A percentile compares a stretch with the other conserved stretches of the same genome.
Evolutionary conservation across 257 asterid genomes (phyloP).

Genomic region (Fraxinus pennsylvanica): DNA sequence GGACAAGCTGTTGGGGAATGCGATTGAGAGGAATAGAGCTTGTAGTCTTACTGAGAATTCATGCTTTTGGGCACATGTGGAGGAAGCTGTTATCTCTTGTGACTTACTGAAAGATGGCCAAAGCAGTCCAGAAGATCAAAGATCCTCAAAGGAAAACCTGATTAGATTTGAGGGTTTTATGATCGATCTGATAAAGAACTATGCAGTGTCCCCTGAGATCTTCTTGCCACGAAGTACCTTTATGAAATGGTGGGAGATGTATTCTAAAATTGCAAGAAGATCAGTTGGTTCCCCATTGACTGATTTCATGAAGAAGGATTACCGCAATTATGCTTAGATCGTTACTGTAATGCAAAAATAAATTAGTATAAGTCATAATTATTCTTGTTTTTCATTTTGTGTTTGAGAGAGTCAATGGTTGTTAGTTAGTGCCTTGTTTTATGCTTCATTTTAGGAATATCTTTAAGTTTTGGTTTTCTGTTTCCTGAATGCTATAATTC

Average conservation of each 20-base stretch:
- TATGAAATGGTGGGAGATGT: conserved; percentile 34
- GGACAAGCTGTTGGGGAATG: conserved; percentile 6
- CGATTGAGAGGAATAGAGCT: conserved; percentile 19
- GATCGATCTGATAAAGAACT: conserved; percentile 25
- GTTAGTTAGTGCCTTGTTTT: no score
- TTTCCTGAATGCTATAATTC: no score
- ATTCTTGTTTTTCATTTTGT: no score
- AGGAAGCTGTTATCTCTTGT: conserved; percentile 36
- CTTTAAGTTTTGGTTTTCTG: no score
- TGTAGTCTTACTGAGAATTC: conserved; percentile 36
- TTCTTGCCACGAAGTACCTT: conserved; percentile 26
- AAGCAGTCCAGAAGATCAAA: conserved; percentile 21
- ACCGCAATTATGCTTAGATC: conserved; percentile 1
- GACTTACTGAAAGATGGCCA: conserved; percentile 21
- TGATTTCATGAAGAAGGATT: conserved; percentile 17
- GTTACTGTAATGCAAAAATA: no score
- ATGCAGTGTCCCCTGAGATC: conserved; percentile 29
- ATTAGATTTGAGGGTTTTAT: conserved; percentile 20
- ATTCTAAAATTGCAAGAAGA: neutral
- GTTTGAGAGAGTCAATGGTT: no score
- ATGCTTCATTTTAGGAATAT: no score
- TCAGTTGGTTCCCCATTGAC: conserved; percentile 3
- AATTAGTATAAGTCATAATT: no score
- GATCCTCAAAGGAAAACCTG: conserved; percentile 17
- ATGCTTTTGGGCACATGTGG: conserved; percentile 44